Evolutionary conservation across 805 yeast species (phyloP).

Genomic region (Wickerhamiella lipophila): DNA sequence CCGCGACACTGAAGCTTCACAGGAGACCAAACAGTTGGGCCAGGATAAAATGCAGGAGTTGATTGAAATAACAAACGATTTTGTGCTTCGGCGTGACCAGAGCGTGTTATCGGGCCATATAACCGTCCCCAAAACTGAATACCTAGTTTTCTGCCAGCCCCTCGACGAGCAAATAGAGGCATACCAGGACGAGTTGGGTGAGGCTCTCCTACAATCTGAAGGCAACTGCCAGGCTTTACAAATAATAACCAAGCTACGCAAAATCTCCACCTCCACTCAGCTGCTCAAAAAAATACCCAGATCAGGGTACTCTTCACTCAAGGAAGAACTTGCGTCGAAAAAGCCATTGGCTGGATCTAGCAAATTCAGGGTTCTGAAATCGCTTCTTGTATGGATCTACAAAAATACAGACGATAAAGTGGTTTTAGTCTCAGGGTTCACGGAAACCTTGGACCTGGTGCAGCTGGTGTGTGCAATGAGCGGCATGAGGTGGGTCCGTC

Average conservation of each 20-base stretch:
- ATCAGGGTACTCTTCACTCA: background rate
- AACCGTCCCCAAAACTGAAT: constrained; percentile 63
- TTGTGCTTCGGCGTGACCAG: constrained; percentile 60
- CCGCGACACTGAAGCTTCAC: constrained; percentile 49
- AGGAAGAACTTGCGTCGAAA: constrained; percentile 2
- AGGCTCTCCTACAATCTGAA: constrained; percentile 27
- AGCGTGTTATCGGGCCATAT: constrained; percentile 40
- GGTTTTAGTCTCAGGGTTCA: constrained; percentile 77
- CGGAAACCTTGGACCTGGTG: constrained; percentile 71
- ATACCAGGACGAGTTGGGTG: constrained; percentile 36
- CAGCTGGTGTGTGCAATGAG: constrained; percentile 42
- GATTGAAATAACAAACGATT: constrained; percentile 47
- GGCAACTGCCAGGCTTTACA: constrained; percentile 31
- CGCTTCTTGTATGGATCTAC: constrained; percentile 41
- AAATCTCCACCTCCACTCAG: constrained; percentile 73
- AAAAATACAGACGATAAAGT: constrained; percentile 49
- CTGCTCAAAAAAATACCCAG: constrained; percentile 32
- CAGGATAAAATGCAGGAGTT: constrained; percentile 50
- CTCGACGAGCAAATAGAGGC: constrained; percentile 45
- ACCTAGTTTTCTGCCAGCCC: constrained; percentile 67
- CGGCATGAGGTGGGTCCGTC: constrained; percentile 41
- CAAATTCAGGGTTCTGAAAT: constrained; percentile 49
- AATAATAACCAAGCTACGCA: constrained; percentile 61
- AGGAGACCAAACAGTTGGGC: constrained; percentile 42
- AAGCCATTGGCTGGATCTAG: constrained; percentile 31